Evolutionary conservation across 2,329 filamentous ascomycete species (phyloP), one percentile per base, ranked within the genome.

Genomic region (Dichotomopilus funicola): DNA sequence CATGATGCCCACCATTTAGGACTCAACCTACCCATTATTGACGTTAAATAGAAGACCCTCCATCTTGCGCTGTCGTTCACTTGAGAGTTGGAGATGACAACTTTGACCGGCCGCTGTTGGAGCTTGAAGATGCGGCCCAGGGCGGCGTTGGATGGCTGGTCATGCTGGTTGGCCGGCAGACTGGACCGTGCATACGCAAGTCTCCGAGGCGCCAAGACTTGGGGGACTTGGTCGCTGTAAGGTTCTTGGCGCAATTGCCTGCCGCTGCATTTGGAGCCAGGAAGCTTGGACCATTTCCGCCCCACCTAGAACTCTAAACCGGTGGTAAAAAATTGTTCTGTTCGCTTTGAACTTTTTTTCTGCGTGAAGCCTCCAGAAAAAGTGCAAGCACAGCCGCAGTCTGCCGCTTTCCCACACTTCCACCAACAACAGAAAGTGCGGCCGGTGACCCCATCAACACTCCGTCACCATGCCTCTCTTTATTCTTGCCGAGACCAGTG

Each of bases 41-140:
- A 92, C 88, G 75, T 96, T 96, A 77, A 94, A 96, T 67, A 91
- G 87, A 46, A 96, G 85, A 57, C 91, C 91, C 79, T 96, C 91
- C 91, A 95, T 96, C 57, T 77, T 59, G 54, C 52, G 59, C 62
- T 60, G 59, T n/a, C 27, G 36, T 48, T 7, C 34, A 38, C 13
- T 51, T 45, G 42, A 37, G 53, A 49, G 49, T n/a, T 19, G 51
- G 58, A 53, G 54, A 42, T 57, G 61, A 58, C 61, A 56, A 59
- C 44, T 47, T 27, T 3, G 19, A 27, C 27, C 37, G 56, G 35
- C 50, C 43, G 45, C 45, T 58, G 54, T 62, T 59, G 59, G 55
- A 56, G 47, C 53, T 57, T 38, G 35, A 47, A 46, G 57, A 54
- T 55, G 59, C 54, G 58, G 58, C 53, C 51, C 55, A 49, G 41